These are phyloP conservation scores for Lentinula boryana DNA, from an alignment of 768 basidiomycete genomes.

Conservation along the genomic window DNA sequence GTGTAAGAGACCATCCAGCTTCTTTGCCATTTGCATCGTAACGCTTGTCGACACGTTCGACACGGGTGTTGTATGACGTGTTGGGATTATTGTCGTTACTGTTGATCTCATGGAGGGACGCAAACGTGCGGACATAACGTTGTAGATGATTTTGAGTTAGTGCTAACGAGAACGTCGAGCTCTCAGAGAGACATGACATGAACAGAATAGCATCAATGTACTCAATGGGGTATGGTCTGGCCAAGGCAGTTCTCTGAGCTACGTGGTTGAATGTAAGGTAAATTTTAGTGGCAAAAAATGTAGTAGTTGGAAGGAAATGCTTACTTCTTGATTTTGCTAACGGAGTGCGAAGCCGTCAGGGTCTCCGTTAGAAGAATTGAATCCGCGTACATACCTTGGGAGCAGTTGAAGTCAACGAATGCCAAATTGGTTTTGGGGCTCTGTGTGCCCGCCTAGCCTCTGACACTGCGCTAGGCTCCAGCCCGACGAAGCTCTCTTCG, in stretches of 20 bases:
- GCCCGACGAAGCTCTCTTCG: slow-evolving; percentile 18
- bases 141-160: slow-evolving; percentile 26
- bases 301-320: neutral
- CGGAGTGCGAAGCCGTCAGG: no score
- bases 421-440: slow-evolving; percentile 32
- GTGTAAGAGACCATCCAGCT: slow-evolving; percentile 27
- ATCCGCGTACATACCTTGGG: slow-evolving; percentile 21
- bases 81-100: slow-evolving; percentile 33
- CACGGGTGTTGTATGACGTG: slow-evolving; percentile 40
- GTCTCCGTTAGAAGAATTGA: neutral
- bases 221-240: slow-evolving; percentile 27
- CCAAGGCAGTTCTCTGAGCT: slow-evolving; percentile 27
- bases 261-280: neutral
- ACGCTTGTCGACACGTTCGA: slow-evolving; percentile 37
- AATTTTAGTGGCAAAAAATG: no score
- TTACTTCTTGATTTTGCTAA: slow-evolving; percentile 11
- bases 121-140: slow-evolving; percentile 35
- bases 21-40: slow-evolving; percentile 21
- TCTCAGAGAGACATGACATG: neutral
- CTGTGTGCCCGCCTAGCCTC: slow-evolving; percentile 22
- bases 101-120: slow-evolving; percentile 34
- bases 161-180: slow-evolving; percentile 12
- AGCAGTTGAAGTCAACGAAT: slow-evolving; percentile 25
- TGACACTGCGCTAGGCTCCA: slow-evolving; percentile 12
- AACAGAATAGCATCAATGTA: slow-evolving; percentile 9